Percentiles rank a stretch among this genome's conserved stretches.
Evolutionary conservation across 2,329 filamentous ascomycete species (phyloP).

Genomic region (Curvularia spicifera): DNA sequence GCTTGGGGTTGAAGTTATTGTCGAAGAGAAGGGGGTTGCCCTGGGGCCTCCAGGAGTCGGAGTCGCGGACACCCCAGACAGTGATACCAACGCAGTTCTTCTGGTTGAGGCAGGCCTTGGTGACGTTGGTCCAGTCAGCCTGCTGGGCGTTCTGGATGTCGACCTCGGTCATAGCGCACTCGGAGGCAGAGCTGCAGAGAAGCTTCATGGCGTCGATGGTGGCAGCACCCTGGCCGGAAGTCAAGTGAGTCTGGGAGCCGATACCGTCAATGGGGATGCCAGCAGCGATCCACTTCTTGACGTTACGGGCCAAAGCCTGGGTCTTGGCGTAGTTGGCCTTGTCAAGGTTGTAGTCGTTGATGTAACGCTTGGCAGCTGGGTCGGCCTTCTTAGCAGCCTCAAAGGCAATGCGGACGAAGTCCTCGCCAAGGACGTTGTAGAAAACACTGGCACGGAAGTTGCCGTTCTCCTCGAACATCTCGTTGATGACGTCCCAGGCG

Average conservation of each 20-base stretch:
- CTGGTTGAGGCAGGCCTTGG: slow-evolving; percentile 66
- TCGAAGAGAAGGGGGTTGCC: slow-evolving; percentile 56
- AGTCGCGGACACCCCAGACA: slow-evolving; percentile 63
- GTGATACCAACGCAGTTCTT: slow-evolving; percentile 71
- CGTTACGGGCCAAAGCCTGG: slow-evolving; percentile 62
- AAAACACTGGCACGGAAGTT: slow-evolving; percentile 67
- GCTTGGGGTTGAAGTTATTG: slow-evolving; percentile 53
- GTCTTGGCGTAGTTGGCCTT: slow-evolving; percentile 65
- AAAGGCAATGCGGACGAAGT: slow-evolving; percentile 75
- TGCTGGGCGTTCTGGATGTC: slow-evolving; percentile 67
- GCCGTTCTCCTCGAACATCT: slow-evolving; percentile 69
- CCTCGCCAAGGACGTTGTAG: slow-evolving; percentile 71
- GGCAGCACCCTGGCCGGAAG: slow-evolving; percentile 55
- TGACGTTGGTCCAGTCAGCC: slow-evolving; percentile 63
- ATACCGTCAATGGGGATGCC: slow-evolving; percentile 72
- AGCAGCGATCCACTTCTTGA: slow-evolving; percentile 68
- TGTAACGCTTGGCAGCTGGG: slow-evolving; percentile 72
- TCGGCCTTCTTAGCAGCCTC: slow-evolving; percentile 71
- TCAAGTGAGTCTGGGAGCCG: slow-evolving; percentile 56
- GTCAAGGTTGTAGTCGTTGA: slow-evolving; percentile 75
- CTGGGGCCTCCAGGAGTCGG: slow-evolving; percentile 55
- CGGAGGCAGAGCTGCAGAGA: slow-evolving; percentile 61
- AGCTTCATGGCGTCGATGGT: slow-evolving; percentile 57
- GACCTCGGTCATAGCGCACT: slow-evolving; percentile 71
- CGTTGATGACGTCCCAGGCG: slow-evolving; percentile 69